These are phyloP conservation scores for Globisporangium cystogenes DNA, from an alignment of 352 stramenopile genomes.

Conservation along the genomic window DNA sequence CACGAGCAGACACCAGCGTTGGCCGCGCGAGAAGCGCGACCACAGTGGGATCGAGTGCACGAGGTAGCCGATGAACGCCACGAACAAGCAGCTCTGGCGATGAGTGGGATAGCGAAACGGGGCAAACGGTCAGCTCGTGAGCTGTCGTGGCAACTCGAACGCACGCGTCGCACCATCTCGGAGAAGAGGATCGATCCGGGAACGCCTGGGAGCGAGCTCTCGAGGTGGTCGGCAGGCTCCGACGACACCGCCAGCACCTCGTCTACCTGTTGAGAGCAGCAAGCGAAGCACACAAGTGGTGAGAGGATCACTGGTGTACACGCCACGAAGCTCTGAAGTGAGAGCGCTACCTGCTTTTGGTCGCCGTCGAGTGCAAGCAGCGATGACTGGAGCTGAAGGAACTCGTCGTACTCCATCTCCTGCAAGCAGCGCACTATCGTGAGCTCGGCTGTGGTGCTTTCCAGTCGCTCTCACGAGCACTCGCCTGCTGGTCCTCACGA, in stretches of 20 bases:
- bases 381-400: conserved; percentile 7
- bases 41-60: conserved; percentile 50
- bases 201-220: conserved; percentile 21
- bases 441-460: too few species aligned
- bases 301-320: background rate
- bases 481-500: background rate
- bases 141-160: background rate
- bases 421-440: background rate
- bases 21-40: conserved; percentile 41
- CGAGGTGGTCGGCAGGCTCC: conserved; percentile 6
- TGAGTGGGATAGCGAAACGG: background rate
- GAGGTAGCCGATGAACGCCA: conserved; percentile 56
- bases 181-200: conserved; percentile 39
- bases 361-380: background rate
- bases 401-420: conserved; percentile 24
- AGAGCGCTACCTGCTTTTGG: background rate
- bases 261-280: background rate
- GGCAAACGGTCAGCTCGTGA: background rate
- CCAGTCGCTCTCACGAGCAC: background rate
- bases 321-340: background rate
- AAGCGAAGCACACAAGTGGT: background rate
- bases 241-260: conserved; percentile 6
- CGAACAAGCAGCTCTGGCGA: conserved; percentile 49
- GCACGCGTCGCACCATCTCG: conserved; percentile 21
- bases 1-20: conserved; percentile 43